A percentile compares a stretch with the other conserved stretches of the same genome.
These are phyloP conservation scores for Pseudonitzschia pungens DNA, from an alignment of 108 stramenopile genomes.

Conservation along the genomic window DNA sequence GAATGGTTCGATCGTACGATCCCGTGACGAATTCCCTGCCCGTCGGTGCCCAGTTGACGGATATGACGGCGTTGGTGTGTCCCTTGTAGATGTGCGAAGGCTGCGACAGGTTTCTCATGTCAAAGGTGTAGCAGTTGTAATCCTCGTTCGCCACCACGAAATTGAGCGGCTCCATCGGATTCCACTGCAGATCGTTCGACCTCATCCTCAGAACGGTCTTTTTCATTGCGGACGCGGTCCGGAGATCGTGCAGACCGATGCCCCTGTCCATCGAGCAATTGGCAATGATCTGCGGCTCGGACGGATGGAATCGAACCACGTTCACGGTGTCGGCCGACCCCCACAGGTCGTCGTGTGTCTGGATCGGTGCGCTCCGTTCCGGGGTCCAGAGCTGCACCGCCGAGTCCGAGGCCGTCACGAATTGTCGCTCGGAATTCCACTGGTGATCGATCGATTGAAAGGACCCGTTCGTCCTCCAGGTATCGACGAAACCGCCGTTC, in stretches of 20 bases:
- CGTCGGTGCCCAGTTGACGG: slow-evolving; percentile 92
- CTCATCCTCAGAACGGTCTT: slow-evolving; percentile 92
- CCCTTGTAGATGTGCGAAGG: slow-evolving; percentile 96
- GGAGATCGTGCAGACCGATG: slow-evolving; percentile 92
- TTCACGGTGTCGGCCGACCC: slow-evolving; percentile 91
- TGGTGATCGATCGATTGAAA: slow-evolving; percentile 96
- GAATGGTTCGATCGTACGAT: slow-evolving; percentile 93
- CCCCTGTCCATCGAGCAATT: slow-evolving; percentile 89
- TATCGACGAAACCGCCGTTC: slow-evolving; percentile 37
- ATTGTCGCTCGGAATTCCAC: slow-evolving; percentile 71
- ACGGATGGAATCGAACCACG: slow-evolving; percentile 94
- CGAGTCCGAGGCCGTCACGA: slow-evolving; percentile 91
- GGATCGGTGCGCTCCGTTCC: slow-evolving; percentile 77
- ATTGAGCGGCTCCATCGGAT: slow-evolving; percentile 98
- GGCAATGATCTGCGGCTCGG: slow-evolving; percentile 90
- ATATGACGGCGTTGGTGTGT: slow-evolving; percentile 95
- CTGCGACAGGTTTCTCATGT: slow-evolving; percentile 89
- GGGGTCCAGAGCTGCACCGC: slow-evolving; percentile 93
- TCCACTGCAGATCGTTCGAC: slow-evolving; percentile 97
- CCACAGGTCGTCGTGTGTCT: slow-evolving; percentile 80
- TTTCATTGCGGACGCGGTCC: slow-evolving; percentile 81
- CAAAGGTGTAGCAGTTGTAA: slow-evolving; percentile 94
- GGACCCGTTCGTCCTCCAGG: slow-evolving; percentile 54
- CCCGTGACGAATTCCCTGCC: slow-evolving; percentile 97
- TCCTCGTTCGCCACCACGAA: slow-evolving; percentile 98